A percentile compares a stretch with the other conserved stretches of the same genome.
phyloP scores from a whole-genome alignment of 306 rosid genomes.

The Pachyrhizus erosus region DNA sequence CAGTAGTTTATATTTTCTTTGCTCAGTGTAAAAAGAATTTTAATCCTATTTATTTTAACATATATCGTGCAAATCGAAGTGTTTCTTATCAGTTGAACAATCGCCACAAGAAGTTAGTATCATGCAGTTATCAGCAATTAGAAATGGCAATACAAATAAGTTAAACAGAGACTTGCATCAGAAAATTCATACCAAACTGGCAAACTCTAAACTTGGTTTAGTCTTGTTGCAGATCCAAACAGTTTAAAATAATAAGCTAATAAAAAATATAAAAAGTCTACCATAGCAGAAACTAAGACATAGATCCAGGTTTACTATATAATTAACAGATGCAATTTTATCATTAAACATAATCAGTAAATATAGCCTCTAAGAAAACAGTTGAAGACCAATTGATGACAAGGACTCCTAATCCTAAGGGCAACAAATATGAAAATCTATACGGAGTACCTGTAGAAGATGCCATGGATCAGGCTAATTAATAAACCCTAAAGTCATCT shows the following conservation, averaged over 20 bases:
- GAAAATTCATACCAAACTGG: neutral
- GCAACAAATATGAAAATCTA: neutral
- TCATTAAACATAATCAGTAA: neutral
- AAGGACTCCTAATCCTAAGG: neutral
- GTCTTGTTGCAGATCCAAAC: neutral
- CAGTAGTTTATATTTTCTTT: neutral
- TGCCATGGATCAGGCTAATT: neutral
- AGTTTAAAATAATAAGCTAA: neutral
- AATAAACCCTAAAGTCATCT: too few species aligned
- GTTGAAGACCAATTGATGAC: neutral
- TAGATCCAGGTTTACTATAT: neutral
- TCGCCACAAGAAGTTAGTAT: neutral
- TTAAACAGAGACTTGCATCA: neutral
- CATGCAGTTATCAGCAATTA: neutral
- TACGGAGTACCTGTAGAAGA: neutral
- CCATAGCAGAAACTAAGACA: neutral
- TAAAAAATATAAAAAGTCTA: neutral
- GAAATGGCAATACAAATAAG: neutral
- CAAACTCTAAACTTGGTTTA: neutral
- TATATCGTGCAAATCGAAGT: neutral
- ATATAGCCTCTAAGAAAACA: neutral
- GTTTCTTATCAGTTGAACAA: neutral
- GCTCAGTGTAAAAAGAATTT: neutral
- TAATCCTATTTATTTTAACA: neutral
- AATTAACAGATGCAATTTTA: neutral